Conservation (phyloP, 1,284 basidiomycete species). For the Moesziomyces antarcticus region DNA sequence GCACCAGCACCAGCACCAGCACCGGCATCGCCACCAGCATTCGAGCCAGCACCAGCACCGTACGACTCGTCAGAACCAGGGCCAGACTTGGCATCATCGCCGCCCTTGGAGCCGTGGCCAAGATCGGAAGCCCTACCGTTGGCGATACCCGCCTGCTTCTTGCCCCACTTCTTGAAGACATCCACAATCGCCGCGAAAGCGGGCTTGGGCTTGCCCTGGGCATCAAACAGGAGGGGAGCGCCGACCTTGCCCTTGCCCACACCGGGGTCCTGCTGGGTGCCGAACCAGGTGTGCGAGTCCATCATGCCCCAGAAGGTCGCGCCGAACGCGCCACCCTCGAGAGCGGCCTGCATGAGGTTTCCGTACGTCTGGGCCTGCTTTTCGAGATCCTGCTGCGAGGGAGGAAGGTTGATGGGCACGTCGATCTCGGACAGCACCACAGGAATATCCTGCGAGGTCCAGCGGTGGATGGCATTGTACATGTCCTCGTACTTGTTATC, state of each 20-base stretch:
- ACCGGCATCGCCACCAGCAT: not conserved
- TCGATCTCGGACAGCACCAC: slow-evolving; percentile 44
- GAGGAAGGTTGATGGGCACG: slow-evolving; percentile 38
- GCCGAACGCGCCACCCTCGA: slow-evolving; percentile 39
- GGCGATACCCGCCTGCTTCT: slow-evolving; percentile 39
- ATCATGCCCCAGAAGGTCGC: slow-evolving; percentile 25
- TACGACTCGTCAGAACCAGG: slow-evolving; percentile 3
- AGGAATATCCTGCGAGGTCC: slow-evolving; percentile 28
- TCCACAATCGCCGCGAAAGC: slow-evolving; percentile 44
- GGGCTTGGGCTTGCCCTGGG: slow-evolving; percentile 36
- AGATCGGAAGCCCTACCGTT: slow-evolving; percentile 19
- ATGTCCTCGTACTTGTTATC: slow-evolving; percentile 33
- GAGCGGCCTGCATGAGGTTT: slow-evolving; percentile 33
- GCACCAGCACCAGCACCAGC: not conserved
- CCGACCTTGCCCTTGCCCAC: slow-evolving; percentile 26
- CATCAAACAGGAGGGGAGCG: slow-evolving; percentile 37
- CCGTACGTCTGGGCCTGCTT: slow-evolving; percentile 49
- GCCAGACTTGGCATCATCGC: slow-evolving; percentile 2
- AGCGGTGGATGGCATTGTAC: slow-evolving; percentile 38
- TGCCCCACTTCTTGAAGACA: slow-evolving; percentile 49
- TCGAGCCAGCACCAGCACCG: slow-evolving; percentile 2
- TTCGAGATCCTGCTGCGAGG: slow-evolving; percentile 26
- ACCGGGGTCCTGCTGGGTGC: slow-evolving; percentile 10
- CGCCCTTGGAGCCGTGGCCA: slow-evolving; percentile 3
- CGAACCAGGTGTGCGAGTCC: slow-evolving; percentile 39